These are phyloP conservation scores for Dysphania ambrosioides DNA, from an alignment of 148 eudicot species.

Conservation along the genomic window DNA sequence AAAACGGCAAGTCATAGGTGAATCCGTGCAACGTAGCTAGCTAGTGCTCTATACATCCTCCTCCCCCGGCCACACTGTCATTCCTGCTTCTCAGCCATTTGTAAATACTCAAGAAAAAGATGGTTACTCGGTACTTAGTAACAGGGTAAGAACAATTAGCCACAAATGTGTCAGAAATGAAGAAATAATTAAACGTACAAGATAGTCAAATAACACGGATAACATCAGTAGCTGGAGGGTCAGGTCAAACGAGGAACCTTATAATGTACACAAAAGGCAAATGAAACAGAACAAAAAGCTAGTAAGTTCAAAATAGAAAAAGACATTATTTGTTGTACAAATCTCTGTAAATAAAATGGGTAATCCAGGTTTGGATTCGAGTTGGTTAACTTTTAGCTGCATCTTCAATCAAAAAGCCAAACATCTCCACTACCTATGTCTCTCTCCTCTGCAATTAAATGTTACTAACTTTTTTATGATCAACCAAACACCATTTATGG, in stretches of 20 bases:
- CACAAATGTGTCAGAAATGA: not conserved
- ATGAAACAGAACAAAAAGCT: constrained; percentile 23
- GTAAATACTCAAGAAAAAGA: not conserved
- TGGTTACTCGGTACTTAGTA: too few species aligned
- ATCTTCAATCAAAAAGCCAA: constrained; percentile 21
- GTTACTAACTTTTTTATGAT: constrained; percentile 2
- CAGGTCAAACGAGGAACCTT: constrained; percentile 15
- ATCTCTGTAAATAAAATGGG: constrained; percentile 4
- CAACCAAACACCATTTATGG: constrained; percentile 19
- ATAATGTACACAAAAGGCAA: constrained; percentile 20
- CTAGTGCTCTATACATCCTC: too few species aligned
- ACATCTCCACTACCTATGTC: constrained; percentile 30
- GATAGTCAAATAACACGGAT: not conserved
- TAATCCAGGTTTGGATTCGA: constrained; percentile 22
- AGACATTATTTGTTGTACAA: constrained; percentile 14
- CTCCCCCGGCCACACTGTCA: too few species aligned
- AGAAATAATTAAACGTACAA: not conserved
- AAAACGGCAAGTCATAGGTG: too few species aligned
- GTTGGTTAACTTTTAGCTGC: constrained; percentile 24
- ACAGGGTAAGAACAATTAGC: too few species aligned
- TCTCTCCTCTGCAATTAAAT: constrained; percentile 9
- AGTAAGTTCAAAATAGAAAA: not conserved
- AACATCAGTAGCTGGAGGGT: not conserved
- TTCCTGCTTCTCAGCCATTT: too few species aligned
- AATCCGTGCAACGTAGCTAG: too few species aligned